Evolutionary conservation across 768 basidiomycete species (phyloP).

Genomic region (Fistulinella prunicolor): DNA sequence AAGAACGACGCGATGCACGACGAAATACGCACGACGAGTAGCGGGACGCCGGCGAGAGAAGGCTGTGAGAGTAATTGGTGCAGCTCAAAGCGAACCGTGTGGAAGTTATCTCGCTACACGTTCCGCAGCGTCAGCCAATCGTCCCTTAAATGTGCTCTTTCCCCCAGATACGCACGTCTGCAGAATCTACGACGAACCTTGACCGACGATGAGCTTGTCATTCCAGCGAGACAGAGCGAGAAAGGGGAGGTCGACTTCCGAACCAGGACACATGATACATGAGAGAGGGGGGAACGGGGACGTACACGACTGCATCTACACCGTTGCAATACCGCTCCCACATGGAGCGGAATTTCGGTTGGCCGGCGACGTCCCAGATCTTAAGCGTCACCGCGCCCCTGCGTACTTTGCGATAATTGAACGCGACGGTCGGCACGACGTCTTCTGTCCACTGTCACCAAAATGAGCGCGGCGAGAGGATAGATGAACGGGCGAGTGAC

Average conservation of each 20-base stretch:
- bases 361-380: conserved; percentile 95
- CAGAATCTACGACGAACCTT: conserved; percentile 92
- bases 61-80: conserved; percentile 73
- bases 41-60: conserved; percentile 65
- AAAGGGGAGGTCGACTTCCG: background rate
- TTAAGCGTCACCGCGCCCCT: conserved; percentile 91
- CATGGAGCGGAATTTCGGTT: conserved; percentile 92
- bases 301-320: conserved; percentile 89
- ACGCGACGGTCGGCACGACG: conserved; percentile 94
- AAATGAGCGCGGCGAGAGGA: background rate
- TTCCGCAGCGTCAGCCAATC: conserved; percentile 3
- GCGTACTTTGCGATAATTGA: conserved; percentile 84
- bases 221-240: background rate
- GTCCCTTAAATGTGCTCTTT: background rate
- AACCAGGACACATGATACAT: background rate
- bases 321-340: conserved; percentile 95
- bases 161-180: conserved; percentile 58
- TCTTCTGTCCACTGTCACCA: conserved; percentile 83
- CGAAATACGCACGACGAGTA: conserved; percentile 69
- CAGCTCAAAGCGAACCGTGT: conserved; percentile 78
- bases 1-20: too few relatives aligned
- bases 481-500: background rate
- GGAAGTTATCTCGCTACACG: conserved; percentile 71
- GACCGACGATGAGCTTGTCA: conserved; percentile 14
- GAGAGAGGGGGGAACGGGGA: conserved; percentile 1